A percentile compares a stretch with the other conserved stretches of the same genome.
Conservation (phyloP, 257 asterid genomes). For the Solanum chiquidenum region DNA sequence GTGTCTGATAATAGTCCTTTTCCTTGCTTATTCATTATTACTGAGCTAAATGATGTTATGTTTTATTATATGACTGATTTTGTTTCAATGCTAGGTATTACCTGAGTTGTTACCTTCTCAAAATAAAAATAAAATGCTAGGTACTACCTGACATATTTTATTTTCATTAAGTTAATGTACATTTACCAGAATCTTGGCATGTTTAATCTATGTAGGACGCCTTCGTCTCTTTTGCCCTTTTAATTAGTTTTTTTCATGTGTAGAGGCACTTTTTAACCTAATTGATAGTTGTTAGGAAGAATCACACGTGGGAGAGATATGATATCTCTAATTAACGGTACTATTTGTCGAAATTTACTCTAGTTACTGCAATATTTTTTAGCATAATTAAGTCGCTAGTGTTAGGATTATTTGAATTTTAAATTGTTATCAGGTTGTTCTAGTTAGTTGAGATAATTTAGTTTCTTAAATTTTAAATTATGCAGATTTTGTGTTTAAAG, state of each 20-base stretch:
- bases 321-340: background rate
- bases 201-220: background rate
- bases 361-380: background rate
- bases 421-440: background rate
- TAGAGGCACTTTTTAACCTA: background rate
- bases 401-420: background rate
- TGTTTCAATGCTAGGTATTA: background rate
- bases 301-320: background rate
- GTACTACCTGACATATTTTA: background rate
- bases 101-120: background rate
- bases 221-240: background rate
- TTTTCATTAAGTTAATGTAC: background rate
- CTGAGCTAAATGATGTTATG: background rate
- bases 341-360: background rate
- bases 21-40: background rate
- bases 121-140: background rate
- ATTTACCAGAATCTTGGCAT: background rate
- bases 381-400: background rate
- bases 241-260: background rate
- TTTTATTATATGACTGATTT: background rate
- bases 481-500: background rate
- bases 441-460: background rate
- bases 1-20: background rate
- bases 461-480: background rate
- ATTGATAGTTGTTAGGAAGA: background rate